Evolutionary conservation across 139 green algal species (phyloP).

Genomic region (Raphidocelis subcapitata): DNA sequence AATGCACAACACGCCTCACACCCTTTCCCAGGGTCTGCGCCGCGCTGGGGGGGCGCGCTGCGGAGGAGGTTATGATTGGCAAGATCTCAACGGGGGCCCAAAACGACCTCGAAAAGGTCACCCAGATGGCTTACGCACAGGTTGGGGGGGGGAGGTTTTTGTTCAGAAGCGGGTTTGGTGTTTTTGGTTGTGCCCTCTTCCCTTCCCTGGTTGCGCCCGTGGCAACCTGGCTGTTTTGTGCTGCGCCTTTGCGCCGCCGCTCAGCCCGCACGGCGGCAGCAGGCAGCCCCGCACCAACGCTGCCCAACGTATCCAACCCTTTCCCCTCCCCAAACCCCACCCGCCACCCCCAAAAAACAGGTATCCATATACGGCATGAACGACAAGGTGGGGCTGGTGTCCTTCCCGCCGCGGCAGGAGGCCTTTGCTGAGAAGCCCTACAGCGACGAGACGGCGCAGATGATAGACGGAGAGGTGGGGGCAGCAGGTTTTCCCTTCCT

Average conservation of each 20-base stretch:
- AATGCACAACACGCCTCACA: too few species aligned
- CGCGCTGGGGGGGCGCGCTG: conserved; percentile 91
- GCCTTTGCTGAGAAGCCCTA: conserved; percentile 94
- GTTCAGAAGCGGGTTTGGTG: too few species aligned
- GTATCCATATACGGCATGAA: conserved; percentile 99
- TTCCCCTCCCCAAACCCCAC: too few species aligned
- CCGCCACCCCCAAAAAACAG: too few species aligned
- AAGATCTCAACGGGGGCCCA: conserved; percentile 96
- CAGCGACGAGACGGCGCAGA: conserved; percentile 85
- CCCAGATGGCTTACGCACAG: conserved; percentile 94
- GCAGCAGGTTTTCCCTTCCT: too few species aligned
- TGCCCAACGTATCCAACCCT: too few species aligned
- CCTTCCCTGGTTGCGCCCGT: too few species aligned
- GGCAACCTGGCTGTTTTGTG: too few species aligned
- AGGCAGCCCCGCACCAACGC: too few species aligned
- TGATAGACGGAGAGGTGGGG: conserved; percentile 96
- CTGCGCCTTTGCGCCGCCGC: too few species aligned
- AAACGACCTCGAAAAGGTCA: conserved; percentile 98
- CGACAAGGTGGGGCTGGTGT: conserved; percentile 91
- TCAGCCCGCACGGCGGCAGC: too few species aligned
- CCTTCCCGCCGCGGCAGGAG: conserved; percentile 83
- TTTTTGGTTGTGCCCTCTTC: too few species aligned
- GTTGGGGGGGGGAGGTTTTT: conserved; percentile 22
- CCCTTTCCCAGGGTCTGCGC: conserved; percentile 90
- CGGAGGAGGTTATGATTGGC: conserved; percentile 96